phyloP scores from a whole-genome alignment of 2,329 filamentous ascomycete species.

The Ambrosiella xylebori region DNA sequence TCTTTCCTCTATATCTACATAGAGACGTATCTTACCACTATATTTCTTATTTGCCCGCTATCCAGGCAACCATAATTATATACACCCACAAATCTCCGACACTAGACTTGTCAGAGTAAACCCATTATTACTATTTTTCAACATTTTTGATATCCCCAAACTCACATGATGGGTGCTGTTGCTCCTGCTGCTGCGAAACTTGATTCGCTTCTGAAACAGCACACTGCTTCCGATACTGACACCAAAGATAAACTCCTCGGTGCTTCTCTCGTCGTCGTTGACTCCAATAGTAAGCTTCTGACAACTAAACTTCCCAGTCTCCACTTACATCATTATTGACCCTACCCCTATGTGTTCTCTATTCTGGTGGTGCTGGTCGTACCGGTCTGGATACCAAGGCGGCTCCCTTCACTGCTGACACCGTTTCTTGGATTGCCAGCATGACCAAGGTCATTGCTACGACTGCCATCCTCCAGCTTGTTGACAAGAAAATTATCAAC shows the following conservation, averaged over 20 bases:
- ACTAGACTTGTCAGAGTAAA: background rate
- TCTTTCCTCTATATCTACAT: background rate
- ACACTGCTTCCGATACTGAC: conserved; percentile 18
- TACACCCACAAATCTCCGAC: background rate
- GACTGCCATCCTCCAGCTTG: conserved; percentile 24
- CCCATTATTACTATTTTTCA: background rate
- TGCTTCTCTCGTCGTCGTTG: conserved; percentile 21
- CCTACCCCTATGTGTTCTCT: conserved; percentile 19
- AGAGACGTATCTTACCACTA: background rate
- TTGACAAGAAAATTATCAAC: conserved; percentile 20
- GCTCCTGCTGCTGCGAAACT: conserved; percentile 11
- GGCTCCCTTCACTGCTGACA: conserved; percentile 18
- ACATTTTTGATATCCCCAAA: background rate
- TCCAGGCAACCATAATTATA: background rate
- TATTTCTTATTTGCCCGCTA: background rate
- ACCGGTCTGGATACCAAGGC: conserved; percentile 19
- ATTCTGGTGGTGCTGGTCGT: conserved; percentile 22
- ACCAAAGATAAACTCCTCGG: conserved; percentile 21
- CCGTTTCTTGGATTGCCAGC: conserved; percentile 25
- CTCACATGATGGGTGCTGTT: background rate
- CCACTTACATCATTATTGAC: background rate
- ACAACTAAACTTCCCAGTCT: background rate
- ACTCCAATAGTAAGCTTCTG: conserved; percentile 18
- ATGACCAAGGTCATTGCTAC: conserved; percentile 27
- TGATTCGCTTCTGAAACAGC: conserved; percentile 18